Evolutionary conservation across 2,329 filamentous ascomycete genomes (phyloP).

Genomic region (Paracorniculantispora psalliotae): DNA sequence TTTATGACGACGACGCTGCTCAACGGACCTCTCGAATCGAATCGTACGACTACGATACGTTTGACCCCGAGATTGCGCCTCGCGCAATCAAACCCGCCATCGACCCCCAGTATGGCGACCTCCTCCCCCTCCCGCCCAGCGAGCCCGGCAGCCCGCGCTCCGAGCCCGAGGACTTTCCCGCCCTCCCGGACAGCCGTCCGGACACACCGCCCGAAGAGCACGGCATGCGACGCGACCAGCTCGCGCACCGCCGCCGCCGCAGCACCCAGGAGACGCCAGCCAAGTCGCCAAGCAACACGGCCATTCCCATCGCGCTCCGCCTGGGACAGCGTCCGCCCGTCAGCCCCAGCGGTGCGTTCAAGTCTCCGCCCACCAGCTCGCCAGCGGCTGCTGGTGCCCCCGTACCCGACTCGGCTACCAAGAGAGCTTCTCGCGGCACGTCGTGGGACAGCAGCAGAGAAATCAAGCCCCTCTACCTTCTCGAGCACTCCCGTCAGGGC

Average conservation of each 20-base stretch:
- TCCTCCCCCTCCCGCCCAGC: conserved; percentile 60
- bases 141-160: conserved; percentile 44
- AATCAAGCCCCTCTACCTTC: conserved; percentile 75
- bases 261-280: conserved; percentile 43
- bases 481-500: conserved; percentile 55
- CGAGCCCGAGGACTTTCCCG: conserved; percentile 35
- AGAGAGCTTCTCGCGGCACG: conserved; percentile 44
- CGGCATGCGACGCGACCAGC: conserved; percentile 33
- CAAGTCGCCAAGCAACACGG: conserved; percentile 52
- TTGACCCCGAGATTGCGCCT: conserved; percentile 55
- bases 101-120: conserved; percentile 60
- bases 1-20: conserved; percentile 22
- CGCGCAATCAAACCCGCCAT: conserved; percentile 60
- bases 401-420: conserved; percentile 31
- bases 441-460: conserved; percentile 64
- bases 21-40: background rate
- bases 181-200: conserved; percentile 56
- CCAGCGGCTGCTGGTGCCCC: conserved; percentile 26
- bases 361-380: conserved; percentile 34
- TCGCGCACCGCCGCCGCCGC: conserved; percentile 43
- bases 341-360: conserved; percentile 33
- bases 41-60: conserved; percentile 26
- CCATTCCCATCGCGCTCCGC: conserved; percentile 53
- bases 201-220: conserved; percentile 49
- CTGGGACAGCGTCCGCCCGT: conserved; percentile 43